Percentiles rank a stretch among this genome's conserved stretches.
Evolutionary conservation across 306 rosid species (phyloP).

Genomic region (Medicago ruthenica): DNA sequence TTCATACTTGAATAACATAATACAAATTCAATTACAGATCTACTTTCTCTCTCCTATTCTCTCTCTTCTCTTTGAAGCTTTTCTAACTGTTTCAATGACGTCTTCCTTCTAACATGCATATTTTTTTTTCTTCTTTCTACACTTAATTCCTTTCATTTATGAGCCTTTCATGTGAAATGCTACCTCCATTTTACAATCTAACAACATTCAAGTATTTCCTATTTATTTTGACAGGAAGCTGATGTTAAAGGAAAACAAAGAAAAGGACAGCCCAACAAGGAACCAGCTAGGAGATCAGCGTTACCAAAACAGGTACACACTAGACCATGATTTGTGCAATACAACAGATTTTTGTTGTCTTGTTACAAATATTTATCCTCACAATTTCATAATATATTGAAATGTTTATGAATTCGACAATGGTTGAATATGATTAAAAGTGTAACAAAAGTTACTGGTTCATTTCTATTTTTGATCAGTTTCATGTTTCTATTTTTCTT

Average conservation of each 20-base stretch:
- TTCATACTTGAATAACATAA: no score
- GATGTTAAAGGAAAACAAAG: conserved; percentile 57
- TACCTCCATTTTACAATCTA: neutral
- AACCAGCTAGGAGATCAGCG: no score
- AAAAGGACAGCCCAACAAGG: conserved; percentile 55
- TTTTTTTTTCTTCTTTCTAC: no score
- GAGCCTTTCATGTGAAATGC: no score
- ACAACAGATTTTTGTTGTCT: neutral
- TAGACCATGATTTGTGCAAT: conserved; percentile 3
- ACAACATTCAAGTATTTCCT: conserved; percentile 30
- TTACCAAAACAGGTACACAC: neutral
- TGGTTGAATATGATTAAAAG: neutral
- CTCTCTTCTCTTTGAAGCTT: no score
- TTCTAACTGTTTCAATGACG: no score
- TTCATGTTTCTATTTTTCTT: no score
- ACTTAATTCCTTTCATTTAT: no score
- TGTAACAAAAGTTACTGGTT: neutral
- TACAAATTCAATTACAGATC: no score
- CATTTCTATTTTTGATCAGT: neutral
- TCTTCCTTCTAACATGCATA: no score
- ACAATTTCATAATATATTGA: conserved; percentile 19
- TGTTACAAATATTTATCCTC: conserved; percentile 6
- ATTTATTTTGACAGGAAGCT: conserved; percentile 38
- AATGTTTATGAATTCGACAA: neutral
- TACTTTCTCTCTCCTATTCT: no score